These are phyloP conservation scores for Chrysosphaeria jannelii DNA, from an alignment of 2,329 filamentous ascomycete genomes.

Conservation along the genomic window DNA sequence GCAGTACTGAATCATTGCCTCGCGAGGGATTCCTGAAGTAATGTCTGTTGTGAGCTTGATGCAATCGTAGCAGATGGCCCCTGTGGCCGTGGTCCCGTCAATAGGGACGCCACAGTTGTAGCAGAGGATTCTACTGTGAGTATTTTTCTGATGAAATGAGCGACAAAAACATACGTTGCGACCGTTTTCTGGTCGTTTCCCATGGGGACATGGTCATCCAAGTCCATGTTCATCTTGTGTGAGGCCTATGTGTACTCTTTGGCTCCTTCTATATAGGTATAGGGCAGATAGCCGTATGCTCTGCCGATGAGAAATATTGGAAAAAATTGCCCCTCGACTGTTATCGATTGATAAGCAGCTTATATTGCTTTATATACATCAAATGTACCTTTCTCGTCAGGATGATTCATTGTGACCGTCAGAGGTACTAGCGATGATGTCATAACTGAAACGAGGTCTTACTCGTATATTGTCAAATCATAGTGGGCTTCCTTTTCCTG, in stretches of 20 bases:
- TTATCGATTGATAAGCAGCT: no score
- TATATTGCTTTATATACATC: no score
- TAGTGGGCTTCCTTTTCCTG: conserved; percentile 15
- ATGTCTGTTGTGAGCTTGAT: conserved; percentile 87
- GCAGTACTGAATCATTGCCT: conserved; percentile 74
- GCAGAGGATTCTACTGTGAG: conserved; percentile 46
- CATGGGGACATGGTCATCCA: not conserved
- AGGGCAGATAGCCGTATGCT: no score
- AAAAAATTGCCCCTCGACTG: no score
- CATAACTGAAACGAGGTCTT: conserved; percentile 13
- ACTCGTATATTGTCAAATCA: no score
- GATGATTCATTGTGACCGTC: not conserved
- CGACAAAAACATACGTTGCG: not conserved
- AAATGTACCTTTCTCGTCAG: no score
- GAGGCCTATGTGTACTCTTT: no score
- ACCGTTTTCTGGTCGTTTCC: not conserved
- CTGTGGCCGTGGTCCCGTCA: conserved; percentile 61
- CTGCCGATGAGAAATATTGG: no score
- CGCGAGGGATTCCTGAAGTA: conserved; percentile 67
- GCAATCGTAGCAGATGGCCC: conserved; percentile 85
- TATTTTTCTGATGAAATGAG: not conserved
- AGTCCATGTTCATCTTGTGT: no score
- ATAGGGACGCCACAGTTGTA: conserved; percentile 94
- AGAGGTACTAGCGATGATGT: no score
- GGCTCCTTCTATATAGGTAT: no score